phyloP scores from a whole-genome alignment of 2,329 filamentous ascomycete genomes.

The Penicillium brasilianum region DNA sequence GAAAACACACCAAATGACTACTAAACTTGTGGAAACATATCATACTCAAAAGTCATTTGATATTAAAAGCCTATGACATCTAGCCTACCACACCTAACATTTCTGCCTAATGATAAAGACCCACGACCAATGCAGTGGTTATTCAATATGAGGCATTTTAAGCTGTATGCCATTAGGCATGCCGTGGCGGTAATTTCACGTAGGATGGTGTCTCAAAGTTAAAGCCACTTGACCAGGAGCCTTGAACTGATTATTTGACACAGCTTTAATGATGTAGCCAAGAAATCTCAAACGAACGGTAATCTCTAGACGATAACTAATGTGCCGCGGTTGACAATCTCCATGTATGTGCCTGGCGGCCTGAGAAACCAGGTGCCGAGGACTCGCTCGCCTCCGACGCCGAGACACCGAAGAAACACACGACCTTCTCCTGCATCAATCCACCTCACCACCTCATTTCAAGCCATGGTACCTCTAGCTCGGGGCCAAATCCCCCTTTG shows the following conservation, averaged over 20 bases:
- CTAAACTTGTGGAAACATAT: no score
- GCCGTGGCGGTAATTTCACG: background rate
- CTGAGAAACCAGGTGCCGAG: background rate
- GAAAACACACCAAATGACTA: no score
- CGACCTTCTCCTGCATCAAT: background rate
- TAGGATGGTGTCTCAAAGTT: background rate
- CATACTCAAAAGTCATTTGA: background rate
- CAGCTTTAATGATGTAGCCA: no score
- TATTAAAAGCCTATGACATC: background rate
- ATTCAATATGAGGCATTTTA: no score
- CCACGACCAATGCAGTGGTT: no score
- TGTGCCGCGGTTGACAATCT: no score
- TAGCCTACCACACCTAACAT: background rate
- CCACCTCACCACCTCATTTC: background rate
- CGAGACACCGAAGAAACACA: background rate
- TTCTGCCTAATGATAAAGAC: background rate
- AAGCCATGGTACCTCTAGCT: constrained; percentile 19
- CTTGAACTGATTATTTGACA: background rate
- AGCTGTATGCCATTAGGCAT: no score
- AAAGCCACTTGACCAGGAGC: background rate
- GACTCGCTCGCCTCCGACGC: background rate
- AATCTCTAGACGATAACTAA: no score
- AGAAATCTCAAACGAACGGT: no score
- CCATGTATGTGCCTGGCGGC: background rate
- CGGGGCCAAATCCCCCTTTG: constrained; percentile 17